Base-by-base conservation (phyloP, 495 filamentous ascomycete genomes). In the Neurospora sp. region DNA sequence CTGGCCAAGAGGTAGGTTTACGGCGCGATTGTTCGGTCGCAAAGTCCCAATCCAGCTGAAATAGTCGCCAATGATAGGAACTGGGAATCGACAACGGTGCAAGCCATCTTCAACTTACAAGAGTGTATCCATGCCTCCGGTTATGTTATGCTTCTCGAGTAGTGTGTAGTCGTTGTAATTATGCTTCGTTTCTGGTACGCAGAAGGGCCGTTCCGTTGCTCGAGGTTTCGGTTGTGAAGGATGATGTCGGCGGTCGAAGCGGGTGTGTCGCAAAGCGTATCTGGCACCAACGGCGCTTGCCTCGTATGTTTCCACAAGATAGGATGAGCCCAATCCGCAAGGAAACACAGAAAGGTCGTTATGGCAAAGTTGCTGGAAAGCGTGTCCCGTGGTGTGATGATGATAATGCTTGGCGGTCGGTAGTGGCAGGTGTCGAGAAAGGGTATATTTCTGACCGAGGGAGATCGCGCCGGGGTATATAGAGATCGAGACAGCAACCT, bases 121-220 rank as follows among this genome's bases (percentile, higher is more conserved):
- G 79, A 94, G 83, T 20, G 92, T 95, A 80, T 95, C 92, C 92
- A 95, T 94, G 69, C 31, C 75, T 40, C 18, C 39, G 8, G n/a
- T 22, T 18, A 20, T 27, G 3, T 20, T 46, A 37, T 73, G 31
- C 27, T 37, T 66, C n/a, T 3, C 53, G 42, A 61, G 27, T 38
- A 35, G 0, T n/a, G 22, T 38, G 11, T 69, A 41, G 31, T 46
- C 18, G 14, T 41, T 35, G 53, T 18, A 9, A 9, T 66, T 31
- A 35, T 37, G 27, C 11, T 66, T 66, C 14, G 53, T 31, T 66
- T 8, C 27, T 9, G 27, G 53, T 14, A 66, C 53, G 27, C 27
- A 35, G 53, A 66, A 66, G 20, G 48, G 20, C 11, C 22, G 48
- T 59, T 7, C 48, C 20, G 48, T 59, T 27, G 20, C 48, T 59